Evolutionary conservation across 805 yeast genomes (phyloP), one percentile per base, ranked within the genome.

Genomic region (Hanseniaspora guilliermondii): DNA sequence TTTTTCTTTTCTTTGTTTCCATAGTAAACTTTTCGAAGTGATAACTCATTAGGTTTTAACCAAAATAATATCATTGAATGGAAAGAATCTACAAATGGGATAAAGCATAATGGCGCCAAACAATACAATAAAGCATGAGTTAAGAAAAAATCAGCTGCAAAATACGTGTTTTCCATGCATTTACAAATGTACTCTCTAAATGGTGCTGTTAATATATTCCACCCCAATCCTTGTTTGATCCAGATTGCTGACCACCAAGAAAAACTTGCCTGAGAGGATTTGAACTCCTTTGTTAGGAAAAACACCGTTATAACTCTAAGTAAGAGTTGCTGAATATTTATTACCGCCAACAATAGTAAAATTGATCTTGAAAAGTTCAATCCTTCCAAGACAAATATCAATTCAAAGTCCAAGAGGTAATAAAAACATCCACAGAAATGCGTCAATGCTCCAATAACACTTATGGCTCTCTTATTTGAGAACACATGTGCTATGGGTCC

Each of bases 221-320:
- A 78, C 0, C 88, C 87, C 45, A 83, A 69, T 0, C 80, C 80
- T 0, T 81, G 73, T 14, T 73, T 73, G 47, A 75, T 61, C 91
- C 91, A 84, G 55, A 74, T 77, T 0, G 89, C 88, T 11, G 86
- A 76, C 88, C 89, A 84, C 87, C 87, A 83, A 2, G 89, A 82
- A 37, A 76, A 64, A 60, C 82, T 85, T 0, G 85, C 68, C 45
- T 71, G 74, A 58, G 76, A 83, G 58, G 75, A 78, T 56, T 73
- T 76, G 59, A 75, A 75, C 61, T 87, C 95, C 47, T 83, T 73
- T 7, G 85, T 76, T 40, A 85, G 64, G 4, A 82, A 58, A 0
- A 77, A 46, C 1, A 77, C 70, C 0, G 79, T 76, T 4, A 79
- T 53, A 1, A 74, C 48, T 54, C 77, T 78, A 62, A 83, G 77